Base-by-base conservation (phyloP, 2,329 filamentous ascomycete genomes). In the Beauveria medogensis region DNA sequence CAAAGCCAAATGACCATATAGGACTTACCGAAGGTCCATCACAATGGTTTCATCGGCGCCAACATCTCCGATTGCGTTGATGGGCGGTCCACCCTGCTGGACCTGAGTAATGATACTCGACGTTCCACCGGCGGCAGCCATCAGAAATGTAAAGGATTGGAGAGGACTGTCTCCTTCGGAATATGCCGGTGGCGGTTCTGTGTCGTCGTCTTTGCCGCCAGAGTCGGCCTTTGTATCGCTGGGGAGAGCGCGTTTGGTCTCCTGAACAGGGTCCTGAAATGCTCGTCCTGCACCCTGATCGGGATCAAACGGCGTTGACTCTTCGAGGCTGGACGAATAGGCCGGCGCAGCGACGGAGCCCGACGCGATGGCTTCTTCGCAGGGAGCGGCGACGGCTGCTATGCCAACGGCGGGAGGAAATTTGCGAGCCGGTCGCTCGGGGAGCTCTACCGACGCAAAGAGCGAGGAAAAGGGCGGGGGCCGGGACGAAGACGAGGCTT, bases 101-200 rank as follows among this genome's bases (percentile, higher is more conserved):
- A 99, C 94, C 80, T 99, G 94, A 77, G 94, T 99, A 78, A 99
- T 96, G 73, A 99, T 96, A 84, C 94, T 97, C 80, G 92, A 89
- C 69, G 92, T 90, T 79, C 92, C 93, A 82, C 93, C 93, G 77
- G 93, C 92, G 74, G 92, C 90, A 77, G 94, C 92, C 94, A 99
- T 99, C 74, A 96, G 85, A 84, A 95, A 99, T 69, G 89, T 88
- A 72, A 99, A 99, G 62, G 91, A 91, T 63, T 89, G 84, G 73
- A 99, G 86, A 64, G 94, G 94, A 79, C 91, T 97, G 64, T 87
- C 89, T 69, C 93, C 92, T 84, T 97, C 93, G 67, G 90, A 92
- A 75, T 99, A 99, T 61, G 94, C 93, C 62, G 94, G 94, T 63
- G 94, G 94, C 62, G 93, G 93, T 78, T 97, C 94, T 76, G 85